A percentile compares a stretch with the other conserved stretches of the same genome.
Conservation (phyloP, 257 asterid genomes). For the Osmanthus fragrans region DNA sequence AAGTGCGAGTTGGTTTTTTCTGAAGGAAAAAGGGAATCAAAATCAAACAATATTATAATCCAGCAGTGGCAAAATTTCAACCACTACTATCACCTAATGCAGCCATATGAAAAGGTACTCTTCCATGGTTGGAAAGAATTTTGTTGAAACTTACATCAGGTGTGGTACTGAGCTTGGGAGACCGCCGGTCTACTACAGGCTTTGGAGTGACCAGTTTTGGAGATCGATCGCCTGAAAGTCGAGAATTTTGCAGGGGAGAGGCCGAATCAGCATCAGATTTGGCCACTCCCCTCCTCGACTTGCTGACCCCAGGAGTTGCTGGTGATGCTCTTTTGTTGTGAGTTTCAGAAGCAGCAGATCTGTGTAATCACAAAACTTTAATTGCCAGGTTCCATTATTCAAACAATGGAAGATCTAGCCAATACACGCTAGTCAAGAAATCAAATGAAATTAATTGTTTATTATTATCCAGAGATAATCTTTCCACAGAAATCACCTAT, state of each 20-base stretch:
- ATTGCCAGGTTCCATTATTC: neutral
- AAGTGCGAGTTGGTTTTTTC: constrained; percentile 63
- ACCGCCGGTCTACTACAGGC: constrained; percentile 57
- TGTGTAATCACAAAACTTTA: constrained; percentile 18
- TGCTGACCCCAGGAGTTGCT: constrained; percentile 44
- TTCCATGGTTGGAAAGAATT: neutral
- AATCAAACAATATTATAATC: constrained; percentile 3
- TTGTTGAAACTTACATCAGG: constrained; percentile 62
- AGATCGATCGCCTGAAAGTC: constrained; percentile 58
- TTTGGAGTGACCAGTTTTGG: constrained; percentile 64
- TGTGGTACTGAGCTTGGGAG: constrained; percentile 65
- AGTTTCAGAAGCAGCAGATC: constrained; percentile 37
- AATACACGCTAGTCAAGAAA: neutral
- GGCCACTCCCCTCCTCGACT: constrained; percentile 51
- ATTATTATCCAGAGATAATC: neutral
- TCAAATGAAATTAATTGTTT: neutral
- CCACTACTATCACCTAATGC: constrained; percentile 14
- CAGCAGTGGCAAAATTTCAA: constrained; percentile 14
- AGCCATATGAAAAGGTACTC: constrained; percentile 2
- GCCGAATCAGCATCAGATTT: constrained; percentile 73
- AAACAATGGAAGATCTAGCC: neutral
- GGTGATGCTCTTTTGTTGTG: constrained; percentile 34
- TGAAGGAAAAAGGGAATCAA: constrained; percentile 27
- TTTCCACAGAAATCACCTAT: neutral
- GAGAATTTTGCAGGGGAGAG: constrained; percentile 56